A percentile compares a stretch with the other conserved stretches of the same genome.
phyloP scores from a whole-genome alignment of 805 yeast species.

The Candida peoriensis region DNA sequence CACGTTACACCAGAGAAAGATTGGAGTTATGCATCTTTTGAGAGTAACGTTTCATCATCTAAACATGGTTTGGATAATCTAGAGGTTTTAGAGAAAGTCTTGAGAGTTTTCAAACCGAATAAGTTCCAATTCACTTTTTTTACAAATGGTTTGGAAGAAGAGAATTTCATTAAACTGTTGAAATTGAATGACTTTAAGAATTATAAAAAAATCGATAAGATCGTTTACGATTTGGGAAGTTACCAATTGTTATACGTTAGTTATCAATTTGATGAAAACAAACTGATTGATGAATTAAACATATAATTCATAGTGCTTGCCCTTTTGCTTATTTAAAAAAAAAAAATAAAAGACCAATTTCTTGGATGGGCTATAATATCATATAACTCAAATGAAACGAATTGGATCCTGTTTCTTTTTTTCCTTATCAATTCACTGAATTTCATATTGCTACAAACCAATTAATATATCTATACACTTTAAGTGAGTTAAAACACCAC shows the following conservation, averaged over 20 bases:
- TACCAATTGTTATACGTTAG: conserved; percentile 69
- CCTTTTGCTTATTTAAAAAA: too few relatives aligned
- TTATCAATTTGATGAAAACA: conserved; percentile 39
- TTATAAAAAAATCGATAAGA: conserved; percentile 61
- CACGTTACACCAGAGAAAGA: conserved; percentile 94
- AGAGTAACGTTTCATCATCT: conserved; percentile 66
- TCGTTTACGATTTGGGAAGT: conserved; percentile 68
- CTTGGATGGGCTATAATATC: too few relatives aligned
- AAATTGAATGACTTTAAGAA: conserved; percentile 32
- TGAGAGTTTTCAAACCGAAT: conserved; percentile 66
- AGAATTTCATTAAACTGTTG: conserved; percentile 31
- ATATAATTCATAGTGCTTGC: conserved; percentile 1
- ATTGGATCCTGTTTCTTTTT: too few relatives aligned
- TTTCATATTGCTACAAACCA: too few relatives aligned
- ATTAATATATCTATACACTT: too few relatives aligned
- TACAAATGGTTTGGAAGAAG: conserved; percentile 23
- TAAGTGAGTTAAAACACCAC: too few relatives aligned
- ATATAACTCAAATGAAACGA: too few relatives aligned
- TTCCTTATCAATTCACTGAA: too few relatives aligned
- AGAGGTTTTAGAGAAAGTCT: conserved; percentile 54
- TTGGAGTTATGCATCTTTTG: conserved; percentile 96
- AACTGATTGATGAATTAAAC: conserved; percentile 14
- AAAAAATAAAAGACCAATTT: too few relatives aligned
- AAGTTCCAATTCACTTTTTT: conserved; percentile 64
- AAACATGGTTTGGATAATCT: conserved; percentile 37